Conservation (phyloP, 345 rosid genomes). For the Citrus trifoliata region DNA sequence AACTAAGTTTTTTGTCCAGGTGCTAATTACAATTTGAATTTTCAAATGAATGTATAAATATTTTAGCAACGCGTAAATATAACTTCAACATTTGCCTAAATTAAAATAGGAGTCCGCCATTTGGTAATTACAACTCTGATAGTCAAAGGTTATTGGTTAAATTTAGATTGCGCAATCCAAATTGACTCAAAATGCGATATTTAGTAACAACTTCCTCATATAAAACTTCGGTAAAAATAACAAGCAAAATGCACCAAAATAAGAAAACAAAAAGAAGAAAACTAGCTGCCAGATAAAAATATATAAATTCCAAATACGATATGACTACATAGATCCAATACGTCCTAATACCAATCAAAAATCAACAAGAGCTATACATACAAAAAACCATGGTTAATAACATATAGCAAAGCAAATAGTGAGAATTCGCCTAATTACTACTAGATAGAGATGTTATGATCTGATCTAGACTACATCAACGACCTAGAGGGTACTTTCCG, state of each 20-base stretch:
- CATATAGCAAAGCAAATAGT: background rate
- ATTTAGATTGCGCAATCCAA: background rate
- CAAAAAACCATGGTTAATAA: background rate
- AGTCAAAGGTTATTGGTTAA: too few species aligned
- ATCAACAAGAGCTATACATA: conserved; percentile 10
- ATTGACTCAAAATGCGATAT: background rate
- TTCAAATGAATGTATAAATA: too few species aligned
- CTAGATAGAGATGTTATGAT: background rate
- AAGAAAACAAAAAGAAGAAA: background rate
- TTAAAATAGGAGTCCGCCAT: too few species aligned
- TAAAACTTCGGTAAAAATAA: background rate
- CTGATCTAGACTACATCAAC: background rate
- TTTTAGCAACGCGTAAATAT: too few species aligned
- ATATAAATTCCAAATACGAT: background rate
- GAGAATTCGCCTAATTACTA: background rate
- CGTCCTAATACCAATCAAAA: background rate
- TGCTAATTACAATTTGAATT: too few species aligned
- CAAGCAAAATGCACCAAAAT: background rate
- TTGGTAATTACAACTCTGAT: too few species aligned
- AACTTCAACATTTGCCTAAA: too few species aligned
- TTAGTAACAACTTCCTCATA: background rate
- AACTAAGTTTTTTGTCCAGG: too few species aligned
- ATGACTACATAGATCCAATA: background rate
- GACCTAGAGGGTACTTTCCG: conserved; percentile 21
- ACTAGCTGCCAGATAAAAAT: background rate